Evolutionary conservation across 345 rosid genomes (phyloP).

Genomic region (Lepidium aucheri): DNA sequence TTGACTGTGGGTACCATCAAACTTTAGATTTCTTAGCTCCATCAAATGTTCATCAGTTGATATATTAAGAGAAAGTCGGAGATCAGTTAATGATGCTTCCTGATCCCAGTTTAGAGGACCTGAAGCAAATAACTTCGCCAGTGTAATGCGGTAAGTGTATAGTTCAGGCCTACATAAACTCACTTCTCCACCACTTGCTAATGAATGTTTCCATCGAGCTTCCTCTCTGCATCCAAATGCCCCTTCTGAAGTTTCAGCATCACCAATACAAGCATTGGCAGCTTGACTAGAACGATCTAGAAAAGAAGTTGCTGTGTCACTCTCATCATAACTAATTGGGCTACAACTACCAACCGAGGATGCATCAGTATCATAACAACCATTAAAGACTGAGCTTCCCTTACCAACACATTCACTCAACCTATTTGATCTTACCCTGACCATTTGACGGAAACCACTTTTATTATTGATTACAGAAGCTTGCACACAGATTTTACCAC

Average conservation of each 20-base stretch:
- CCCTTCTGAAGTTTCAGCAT: slow-evolving; percentile 36
- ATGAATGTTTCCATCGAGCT: slow-evolving; percentile 19
- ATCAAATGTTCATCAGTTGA: slow-evolving; percentile 70
- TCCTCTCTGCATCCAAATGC: slow-evolving; percentile 3
- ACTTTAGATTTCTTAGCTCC: slow-evolving; percentile 57
- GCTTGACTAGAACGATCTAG: slow-evolving; percentile 24
- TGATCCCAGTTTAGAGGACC: slow-evolving; percentile 78
- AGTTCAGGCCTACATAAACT: slow-evolving; percentile 51
- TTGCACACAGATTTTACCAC: slow-evolving; percentile 6
- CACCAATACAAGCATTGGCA: slow-evolving; percentile 31
- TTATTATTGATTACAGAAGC: slow-evolving; percentile 11
- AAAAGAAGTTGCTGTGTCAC: slow-evolving; percentile 16
- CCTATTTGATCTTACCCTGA: slow-evolving; percentile 33
- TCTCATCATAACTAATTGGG: slow-evolving; percentile 21
- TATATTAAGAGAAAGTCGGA: slow-evolving; percentile 57
- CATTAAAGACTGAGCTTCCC: slow-evolving; percentile 22
- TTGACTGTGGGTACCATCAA: slow-evolving; percentile 32
- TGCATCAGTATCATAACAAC: slow-evolving; percentile 30
- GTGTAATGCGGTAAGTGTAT: slow-evolving; percentile 44
- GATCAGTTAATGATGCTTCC: slow-evolving; percentile 67
- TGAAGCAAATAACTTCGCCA: slow-evolving; percentile 51
- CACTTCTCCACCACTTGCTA: slow-evolving; percentile 29
- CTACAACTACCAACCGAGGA: slow-evolving; percentile 75
- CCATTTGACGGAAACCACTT: slow-evolving; percentile 25
- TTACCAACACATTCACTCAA: slow-evolving; percentile 16